These are phyloP conservation scores for Tulasnella sp. DNA, from an alignment of 768 basidiomycete genomes.

Conservation along the genomic window DNA sequence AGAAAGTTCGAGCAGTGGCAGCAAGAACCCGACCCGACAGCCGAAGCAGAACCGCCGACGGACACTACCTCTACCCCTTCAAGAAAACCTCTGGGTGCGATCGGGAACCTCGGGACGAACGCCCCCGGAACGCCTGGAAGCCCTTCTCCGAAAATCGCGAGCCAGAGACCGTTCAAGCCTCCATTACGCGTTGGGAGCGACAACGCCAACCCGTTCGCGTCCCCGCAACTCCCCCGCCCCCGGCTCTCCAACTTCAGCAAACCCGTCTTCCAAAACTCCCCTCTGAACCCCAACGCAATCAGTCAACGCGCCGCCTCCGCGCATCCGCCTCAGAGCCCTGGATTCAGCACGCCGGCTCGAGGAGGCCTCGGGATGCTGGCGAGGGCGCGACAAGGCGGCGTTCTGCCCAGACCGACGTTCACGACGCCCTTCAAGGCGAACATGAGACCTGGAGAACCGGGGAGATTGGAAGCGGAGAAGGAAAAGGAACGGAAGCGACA, in stretches of 20 bases:
- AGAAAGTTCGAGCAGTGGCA: constrained; percentile 21
- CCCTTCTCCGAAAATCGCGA: background rate
- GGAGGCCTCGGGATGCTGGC: background rate
- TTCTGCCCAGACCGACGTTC: constrained; percentile 14
- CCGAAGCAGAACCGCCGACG: background rate
- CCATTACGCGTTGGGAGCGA: background rate
- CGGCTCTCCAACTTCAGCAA: constrained; percentile 4
- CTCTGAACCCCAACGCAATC: constrained; percentile 27
- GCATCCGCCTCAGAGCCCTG: background rate
- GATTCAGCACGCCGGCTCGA: background rate
- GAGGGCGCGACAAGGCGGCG: background rate
- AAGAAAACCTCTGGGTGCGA: constrained; percentile 23
- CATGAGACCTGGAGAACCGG: constrained; percentile 4
- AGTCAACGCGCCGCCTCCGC: background rate
- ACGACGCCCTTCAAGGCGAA: constrained; percentile 28
- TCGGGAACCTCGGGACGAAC: constrained; percentile 24
- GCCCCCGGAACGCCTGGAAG: background rate
- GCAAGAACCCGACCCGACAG: constrained; percentile 1
- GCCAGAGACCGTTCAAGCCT: background rate
- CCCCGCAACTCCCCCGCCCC: background rate
- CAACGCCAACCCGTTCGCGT: background rate
- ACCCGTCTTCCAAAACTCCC: constrained; percentile 27
- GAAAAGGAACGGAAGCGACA: constrained; percentile 1
- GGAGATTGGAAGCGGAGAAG: background rate
- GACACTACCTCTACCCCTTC: background rate